These are phyloP conservation scores for Penicillium lividum DNA, from an alignment of 495 filamentous ascomycete species.

Conservation along the genomic window DNA sequence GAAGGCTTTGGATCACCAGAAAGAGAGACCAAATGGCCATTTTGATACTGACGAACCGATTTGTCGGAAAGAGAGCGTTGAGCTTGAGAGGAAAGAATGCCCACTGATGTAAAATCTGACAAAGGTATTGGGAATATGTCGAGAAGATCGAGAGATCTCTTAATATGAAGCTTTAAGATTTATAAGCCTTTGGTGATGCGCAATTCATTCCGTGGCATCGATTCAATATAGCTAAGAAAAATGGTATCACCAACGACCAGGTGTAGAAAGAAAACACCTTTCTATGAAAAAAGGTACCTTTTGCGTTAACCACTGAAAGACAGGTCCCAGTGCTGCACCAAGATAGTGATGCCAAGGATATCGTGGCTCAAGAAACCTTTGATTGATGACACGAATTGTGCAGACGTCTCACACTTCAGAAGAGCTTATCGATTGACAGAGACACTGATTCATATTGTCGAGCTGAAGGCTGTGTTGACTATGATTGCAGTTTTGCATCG, in stretches of 20 bases:
- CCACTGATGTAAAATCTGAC: not conserved
- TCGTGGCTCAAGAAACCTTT: not conserved
- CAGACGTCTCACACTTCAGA: not conserved
- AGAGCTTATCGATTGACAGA: not conserved
- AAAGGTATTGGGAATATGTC: not conserved
- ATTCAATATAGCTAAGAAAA: not conserved
- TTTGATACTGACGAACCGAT: not conserved
- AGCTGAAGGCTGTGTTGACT: not conserved
- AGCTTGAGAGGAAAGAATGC: conserved; percentile 1
- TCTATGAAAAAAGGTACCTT: not conserved
- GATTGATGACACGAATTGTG: not conserved
- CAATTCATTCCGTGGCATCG: too few species aligned
- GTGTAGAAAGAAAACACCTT: not conserved
- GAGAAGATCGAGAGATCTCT: not conserved
- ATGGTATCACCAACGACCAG: not conserved
- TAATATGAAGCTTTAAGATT: not conserved
- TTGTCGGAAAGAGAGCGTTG: not conserved
- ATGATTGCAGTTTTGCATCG: not conserved
- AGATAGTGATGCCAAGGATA: too few species aligned
- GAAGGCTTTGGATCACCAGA: not conserved
- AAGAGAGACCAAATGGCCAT: not conserved
- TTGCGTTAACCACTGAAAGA: not conserved
- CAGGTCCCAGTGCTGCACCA: too few species aligned
- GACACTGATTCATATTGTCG: not conserved
- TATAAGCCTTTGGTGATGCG: too few species aligned